These are phyloP conservation scores for Setaria italica DNA, from an alignment of 202 grass and related monocot species.

Conservation along the genomic window DNA sequence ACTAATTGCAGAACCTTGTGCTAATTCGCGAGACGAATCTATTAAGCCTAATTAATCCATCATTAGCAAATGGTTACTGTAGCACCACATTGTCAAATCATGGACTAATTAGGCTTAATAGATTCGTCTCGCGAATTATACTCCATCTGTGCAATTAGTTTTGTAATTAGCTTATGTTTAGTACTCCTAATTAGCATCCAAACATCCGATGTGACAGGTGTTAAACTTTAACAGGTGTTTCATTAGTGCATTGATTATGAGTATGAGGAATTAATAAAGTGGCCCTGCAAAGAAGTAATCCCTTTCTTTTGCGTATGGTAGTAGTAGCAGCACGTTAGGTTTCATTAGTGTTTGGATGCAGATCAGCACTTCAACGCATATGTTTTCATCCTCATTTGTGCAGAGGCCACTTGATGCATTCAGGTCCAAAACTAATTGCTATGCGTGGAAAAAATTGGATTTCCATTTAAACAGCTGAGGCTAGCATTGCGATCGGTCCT, in stretches of 20 bases:
- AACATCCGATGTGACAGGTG: too few relatives aligned
- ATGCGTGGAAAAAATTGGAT: not conserved
- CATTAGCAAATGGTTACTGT: too few relatives aligned
- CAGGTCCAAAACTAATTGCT: slow-evolving; percentile 29
- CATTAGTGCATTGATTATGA: slow-evolving; percentile 12
- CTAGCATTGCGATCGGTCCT: not conserved
- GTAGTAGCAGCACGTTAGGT: not conserved
- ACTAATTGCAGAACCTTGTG: too few relatives aligned
- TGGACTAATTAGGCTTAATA: too few relatives aligned
- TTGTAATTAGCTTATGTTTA: too few relatives aligned
- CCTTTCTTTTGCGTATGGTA: not conserved
- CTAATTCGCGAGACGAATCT: too few relatives aligned
- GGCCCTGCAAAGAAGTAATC: slow-evolving; percentile 12
- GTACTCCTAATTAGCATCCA: too few relatives aligned
- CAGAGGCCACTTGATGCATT: slow-evolving; percentile 3
- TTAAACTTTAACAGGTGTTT: too few relatives aligned
- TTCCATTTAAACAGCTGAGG: not conserved
- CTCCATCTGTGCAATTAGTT: too few relatives aligned
- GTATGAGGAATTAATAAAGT: not conserved
- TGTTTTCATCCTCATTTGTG: not conserved
- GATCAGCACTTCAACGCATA: not conserved
- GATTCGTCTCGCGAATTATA: too few relatives aligned
- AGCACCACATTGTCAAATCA: too few relatives aligned
- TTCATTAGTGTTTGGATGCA: not conserved
- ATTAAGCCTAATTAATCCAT: too few relatives aligned